Base-by-base conservation (phyloP, 1,139 yeast genomes). In the Sugiyamaella novakii region DNA sequence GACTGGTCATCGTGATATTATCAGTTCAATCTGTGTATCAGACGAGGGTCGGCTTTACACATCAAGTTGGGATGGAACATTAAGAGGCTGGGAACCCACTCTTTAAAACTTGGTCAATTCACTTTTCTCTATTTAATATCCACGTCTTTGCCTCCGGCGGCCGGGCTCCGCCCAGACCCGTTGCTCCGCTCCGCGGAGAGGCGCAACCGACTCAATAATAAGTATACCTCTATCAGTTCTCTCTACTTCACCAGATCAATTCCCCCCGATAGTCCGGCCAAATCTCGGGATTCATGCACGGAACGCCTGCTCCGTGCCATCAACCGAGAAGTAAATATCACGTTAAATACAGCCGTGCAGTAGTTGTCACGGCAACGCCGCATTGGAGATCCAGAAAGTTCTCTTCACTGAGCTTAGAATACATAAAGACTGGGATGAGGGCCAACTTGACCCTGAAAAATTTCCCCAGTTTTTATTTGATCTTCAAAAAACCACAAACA, bases 21-120 rank as follows among this genome's bases (percentile, higher is more conserved):
- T 87, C 11, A 80, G 81, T 39, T 81, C 81, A 55, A 84, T 89
- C 2, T 72, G 75, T 42, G 77, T 83, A 0, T 80, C 92, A 54
- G 83, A 83, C 0, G 96, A 96, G 0, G 65, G 80, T 5, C 55
- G 66, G 11, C 49, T 69, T 5, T 65, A 64, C 46, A 63, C 69
- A 1, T 59, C 69, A 2, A 64, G 69, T 2, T 69, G 71, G 71
- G 73, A 69, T 50, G 60, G 67, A 5, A 54, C 64, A 11, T 53
- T 63, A 24, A 41, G 59, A 12, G 45, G 55, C 5, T 58, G 60
- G 61, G 55, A 49, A 36, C 56, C 59, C 15, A 38, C 33, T 11
- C 3, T 28, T 12, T 24, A 24, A 24, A 3, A 6, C 14, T 11
- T 22, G 7, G 5, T 7, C 27, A 11, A 7, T 11, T 2, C 19